Evolutionary conservation across 768 basidiomycete species (phyloP), one percentile per base, ranked within the genome.

Genomic region (Mycena vitilis): DNA sequence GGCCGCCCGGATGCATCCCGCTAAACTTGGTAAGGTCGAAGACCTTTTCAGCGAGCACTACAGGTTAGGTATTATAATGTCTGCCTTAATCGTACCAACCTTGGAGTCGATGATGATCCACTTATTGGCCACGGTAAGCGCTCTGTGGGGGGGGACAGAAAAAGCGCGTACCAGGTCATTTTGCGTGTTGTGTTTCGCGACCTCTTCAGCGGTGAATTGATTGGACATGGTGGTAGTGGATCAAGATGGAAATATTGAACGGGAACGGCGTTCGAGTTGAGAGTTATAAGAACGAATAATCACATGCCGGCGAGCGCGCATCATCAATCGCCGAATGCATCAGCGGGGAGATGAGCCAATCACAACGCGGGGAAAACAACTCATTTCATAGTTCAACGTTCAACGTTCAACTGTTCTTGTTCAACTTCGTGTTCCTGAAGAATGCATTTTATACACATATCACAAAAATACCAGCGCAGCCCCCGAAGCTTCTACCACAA

Each of bases 71-170:
- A 40, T 30, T 30, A 30, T 30, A 2, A 30, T 5, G 30, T 30
- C 30, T 30, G 30, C 30, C 5, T 30, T 30, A 30, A 30, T 30
- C 30, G 3, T 2, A 30, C 30, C 30, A 30, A 40, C 40, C 40
- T 40, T 90, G 57, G 86, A 82, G 74, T 93, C 90, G 65, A 96
- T 86, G 66, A 94, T 86, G 57, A 96, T 81, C 94, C 95, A 95
- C 91, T 93, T n/a, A n/a, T n/a, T n/a, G n/a, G n/a, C n/a, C n/a
- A n/a, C n/a, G n/a, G n/a, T n/a, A n/a, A n/a, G n/a, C n/a, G n/a
- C n/a, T n/a, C n/a, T n/a, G n/a, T n/a, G n/a, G n/a, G n/a, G n/a
- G n/a, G n/a, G n/a, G n/a, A 30, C 18, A 30, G 40, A 20, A 53
- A 34, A n/a, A 30, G 7, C 7, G 75, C 88, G 65, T 63, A 91